Evolutionary conservation across 108 stramenopile species (phyloP).

Genomic region (Ochromonas danica): DNA sequence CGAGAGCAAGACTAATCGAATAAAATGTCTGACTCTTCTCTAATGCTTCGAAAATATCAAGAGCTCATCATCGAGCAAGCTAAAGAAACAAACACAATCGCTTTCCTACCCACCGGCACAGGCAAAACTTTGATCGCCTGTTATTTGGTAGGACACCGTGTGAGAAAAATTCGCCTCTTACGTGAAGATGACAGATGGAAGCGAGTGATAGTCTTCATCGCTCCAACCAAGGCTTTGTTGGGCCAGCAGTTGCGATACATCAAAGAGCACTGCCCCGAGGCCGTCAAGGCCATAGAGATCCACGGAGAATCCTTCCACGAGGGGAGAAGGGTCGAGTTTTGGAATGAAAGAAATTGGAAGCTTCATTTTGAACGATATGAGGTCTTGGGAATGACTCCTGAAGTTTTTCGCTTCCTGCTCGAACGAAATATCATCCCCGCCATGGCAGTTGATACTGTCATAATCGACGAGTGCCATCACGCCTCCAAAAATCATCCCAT

Average conservation of each 20-base stretch:
- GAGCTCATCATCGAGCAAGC: no score
- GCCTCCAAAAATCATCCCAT: constrained; percentile 10
- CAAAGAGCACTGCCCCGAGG: neutral
- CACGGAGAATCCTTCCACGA: neutral
- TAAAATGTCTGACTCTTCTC: no score
- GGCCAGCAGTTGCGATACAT: neutral
- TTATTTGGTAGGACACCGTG: neutral
- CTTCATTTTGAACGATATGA: neutral
- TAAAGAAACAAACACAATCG: neutral
- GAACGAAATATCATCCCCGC: neutral
- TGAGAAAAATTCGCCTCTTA: neutral
- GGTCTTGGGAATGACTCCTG: neutral
- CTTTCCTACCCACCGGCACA: neutral
- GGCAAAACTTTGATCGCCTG: neutral
- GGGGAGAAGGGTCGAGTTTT: neutral
- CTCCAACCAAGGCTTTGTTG: neutral
- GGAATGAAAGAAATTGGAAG: neutral
- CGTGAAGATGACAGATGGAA: neutral
- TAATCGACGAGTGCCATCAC: constrained; percentile 21
- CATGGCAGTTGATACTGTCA: neutral
- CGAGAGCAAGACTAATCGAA: no score
- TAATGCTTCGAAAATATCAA: no score
- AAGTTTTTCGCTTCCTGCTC: neutral
- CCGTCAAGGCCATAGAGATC: neutral
- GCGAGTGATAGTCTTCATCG: constrained; percentile 1